A percentile compares a stretch with the other conserved stretches of the same genome.
phyloP scores from a whole-genome alignment of 371 early-diverging fungal species.

The Rhizomucor pusillus region DNA sequence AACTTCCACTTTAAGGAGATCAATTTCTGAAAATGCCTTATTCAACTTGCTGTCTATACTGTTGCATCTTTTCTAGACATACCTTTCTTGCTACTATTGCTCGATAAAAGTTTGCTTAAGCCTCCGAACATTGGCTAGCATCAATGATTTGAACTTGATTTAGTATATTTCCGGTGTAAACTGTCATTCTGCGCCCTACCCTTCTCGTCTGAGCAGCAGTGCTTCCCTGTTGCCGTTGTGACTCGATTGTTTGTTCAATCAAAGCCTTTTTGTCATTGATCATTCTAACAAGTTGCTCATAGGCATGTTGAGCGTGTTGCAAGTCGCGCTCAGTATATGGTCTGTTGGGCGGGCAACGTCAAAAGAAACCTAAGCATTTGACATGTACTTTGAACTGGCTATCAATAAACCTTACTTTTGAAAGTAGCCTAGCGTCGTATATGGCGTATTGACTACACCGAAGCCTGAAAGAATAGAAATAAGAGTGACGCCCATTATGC shows the following conservation, averaged over 20 bases:
- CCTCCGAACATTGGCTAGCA: no score
- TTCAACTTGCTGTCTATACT: no score
- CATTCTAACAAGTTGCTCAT: slow-evolving; percentile 28
- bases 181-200: no score
- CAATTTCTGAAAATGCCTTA: slow-evolving; percentile 11
- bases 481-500: slow-evolving; percentile 86
- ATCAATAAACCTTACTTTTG: slow-evolving; percentile 13
- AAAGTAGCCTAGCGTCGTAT: slow-evolving; percentile 46
- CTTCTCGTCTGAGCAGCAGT: not conserved
- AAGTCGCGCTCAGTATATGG: slow-evolving; percentile 34
- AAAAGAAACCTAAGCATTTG: no score
- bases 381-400: not conserved
- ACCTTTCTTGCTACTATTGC: no score
- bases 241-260: not conserved
- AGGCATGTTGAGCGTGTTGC: slow-evolving; percentile 32
- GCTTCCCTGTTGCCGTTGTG: not conserved
- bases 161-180: not conserved
- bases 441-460: slow-evolving; percentile 91
- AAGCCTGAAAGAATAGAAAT: slow-evolving; percentile 94
- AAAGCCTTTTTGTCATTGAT: slow-evolving; percentile 25
- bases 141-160: not conserved
- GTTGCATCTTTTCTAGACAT: no score
- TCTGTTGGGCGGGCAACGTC: no score
- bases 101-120: no score
- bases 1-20: slow-evolving; percentile 27